Base-by-base conservation (phyloP, 345 rosid genomes). In the Pistacia vera region DNA sequence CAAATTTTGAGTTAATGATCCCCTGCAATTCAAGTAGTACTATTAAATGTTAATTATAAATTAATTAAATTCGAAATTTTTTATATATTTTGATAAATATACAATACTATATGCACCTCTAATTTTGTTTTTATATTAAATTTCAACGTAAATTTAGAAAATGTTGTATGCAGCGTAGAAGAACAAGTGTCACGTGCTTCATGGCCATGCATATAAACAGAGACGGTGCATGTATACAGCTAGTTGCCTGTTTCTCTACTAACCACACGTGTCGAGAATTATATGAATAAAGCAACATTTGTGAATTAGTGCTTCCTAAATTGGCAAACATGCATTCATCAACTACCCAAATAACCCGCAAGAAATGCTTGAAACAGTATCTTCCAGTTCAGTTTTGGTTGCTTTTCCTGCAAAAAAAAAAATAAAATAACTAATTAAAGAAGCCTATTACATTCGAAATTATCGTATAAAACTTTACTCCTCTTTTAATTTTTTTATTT, bases 341-440 rank as follows among this genome's bases (percentile, higher is more conserved):
- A 10, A 57, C 83, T 60, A 90, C 95, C 91, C 95, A 22, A 87
- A 46, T 60, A 79, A 30, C 2, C 87, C 92, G 28, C 84, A 83
- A 20, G 81, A 82, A 87, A 79, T 28, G 88, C 84, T 76, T 79
- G 87, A 28, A 80, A 68, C 8, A 82, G 69, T 8, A 91, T 51
- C 14, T 20, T 83, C 86, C 90, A 82, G 17, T 88, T 86, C 48
- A 88, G 48, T 70, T 85, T 87, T 33, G 89, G 91, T 82, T 87
- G 59, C 35, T 77, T 35, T 79, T 80, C 88, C 88, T 87, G 79
- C 9, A 68, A 71, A 51, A 44, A 16, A 54, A 63, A 44, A 18
- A 14, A 12, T 2, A 22, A 8, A 22, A 2, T 2, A 16, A n/a
- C 2, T 11, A 22, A 2, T 16, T 1, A 22, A 44, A 66, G 25